Conservation (phyloP, 129 eudicot genomes). For the carrot (Daucus carota) region DH1_v3.0 NC_030389.2:5340501-5341000, state of each 20-base stretch:
- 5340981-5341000: no score
- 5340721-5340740: background rate
- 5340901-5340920: background rate
- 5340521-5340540: background rate
- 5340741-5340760: conserved; percentile 1
- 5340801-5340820: no score
- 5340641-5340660: background rate
- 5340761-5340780: no score
- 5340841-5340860: no score
- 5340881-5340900: background rate
- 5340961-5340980: no score
- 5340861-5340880: background rate
- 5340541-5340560: background rate
- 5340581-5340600: background rate
- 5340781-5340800: no score
- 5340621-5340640: background rate
- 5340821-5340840: no score
- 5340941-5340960: no score
- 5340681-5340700: background rate
- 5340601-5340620: background rate
- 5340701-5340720: background rate
- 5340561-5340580: background rate
- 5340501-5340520: background rate
- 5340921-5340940: no score
- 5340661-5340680: background rate